Evolutionary conservation across 2,329 filamentous ascomycete genomes (phyloP).

Genomic region (Pestalotiopsis sp.): DNA sequence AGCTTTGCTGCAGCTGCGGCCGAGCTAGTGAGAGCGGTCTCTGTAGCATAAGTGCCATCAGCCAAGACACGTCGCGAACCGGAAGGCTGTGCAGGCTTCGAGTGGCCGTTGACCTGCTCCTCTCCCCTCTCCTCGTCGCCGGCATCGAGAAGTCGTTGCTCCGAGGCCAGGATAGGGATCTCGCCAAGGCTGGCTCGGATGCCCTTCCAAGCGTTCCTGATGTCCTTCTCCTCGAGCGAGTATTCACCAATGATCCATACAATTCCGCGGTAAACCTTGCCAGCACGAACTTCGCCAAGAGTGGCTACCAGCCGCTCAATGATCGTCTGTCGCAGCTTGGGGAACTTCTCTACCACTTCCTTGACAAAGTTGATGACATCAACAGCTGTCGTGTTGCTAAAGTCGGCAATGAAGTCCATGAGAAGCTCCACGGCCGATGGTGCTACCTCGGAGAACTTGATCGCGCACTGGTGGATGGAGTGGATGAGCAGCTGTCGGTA

Average conservation of each 20-base stretch:
- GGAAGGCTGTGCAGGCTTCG: constrained; percentile 74
- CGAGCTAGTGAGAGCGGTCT: constrained; percentile 92
- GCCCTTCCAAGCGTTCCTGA: constrained; percentile 94
- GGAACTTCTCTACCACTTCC: constrained; percentile 98
- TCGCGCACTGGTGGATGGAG: constrained; percentile 96
- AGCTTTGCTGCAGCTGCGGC: constrained; percentile 87
- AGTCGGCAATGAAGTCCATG: constrained; percentile 99
- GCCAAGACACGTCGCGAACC: constrained; percentile 91
- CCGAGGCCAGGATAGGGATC: constrained; percentile 93
- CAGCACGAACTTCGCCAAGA: constrained; percentile 88
- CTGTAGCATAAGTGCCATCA: constrained; percentile 96
- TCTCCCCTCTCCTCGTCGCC: constrained; percentile 71
- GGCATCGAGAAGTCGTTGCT: constrained; percentile 88
- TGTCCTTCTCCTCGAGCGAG: constrained; percentile 89
- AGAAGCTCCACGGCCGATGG: constrained; percentile 94
- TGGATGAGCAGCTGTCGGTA: constrained; percentile 95
- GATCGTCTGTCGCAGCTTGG: constrained; percentile 83
- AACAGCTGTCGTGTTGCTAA: constrained; percentile 94
- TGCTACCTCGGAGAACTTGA: constrained; percentile 98
- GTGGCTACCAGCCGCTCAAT: constrained; percentile 88
- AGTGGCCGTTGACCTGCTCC: constrained; percentile 76
- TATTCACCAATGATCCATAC: constrained; percentile 99
- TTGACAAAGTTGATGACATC: constrained; percentile 99
- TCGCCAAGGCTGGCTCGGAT: constrained; percentile 93
- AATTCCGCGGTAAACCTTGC: constrained; percentile 95